Base-by-base conservation (phyloP, 108 stramenopile species). In the Tribonema minus region DNA sequence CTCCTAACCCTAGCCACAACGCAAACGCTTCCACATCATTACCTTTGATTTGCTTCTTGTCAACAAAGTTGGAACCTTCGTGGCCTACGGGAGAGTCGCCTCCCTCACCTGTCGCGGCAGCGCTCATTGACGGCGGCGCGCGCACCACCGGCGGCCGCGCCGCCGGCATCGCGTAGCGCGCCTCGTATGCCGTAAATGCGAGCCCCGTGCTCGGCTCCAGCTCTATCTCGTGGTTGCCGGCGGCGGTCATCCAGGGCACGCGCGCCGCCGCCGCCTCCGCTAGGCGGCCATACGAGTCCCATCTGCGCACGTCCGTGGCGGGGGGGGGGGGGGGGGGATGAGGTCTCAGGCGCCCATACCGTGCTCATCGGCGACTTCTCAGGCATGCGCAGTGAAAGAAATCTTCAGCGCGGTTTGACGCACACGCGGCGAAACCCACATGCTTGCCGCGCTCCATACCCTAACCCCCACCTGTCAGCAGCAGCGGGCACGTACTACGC, bases 161-260 rank as follows among this genome's bases (percentile, higher is more conserved):
- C 27, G 5, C 9, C 27, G 61, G 61, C 61, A 62, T 62, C 9
- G 74, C 36, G 60, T 82, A 86, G 58, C 85, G 85, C 31, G 36
- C 64, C 61, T 83, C 72, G 61, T 81, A 86, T 32, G 82, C 83
- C 7, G 29, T 4, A 41, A 85, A 86, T 3, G 82, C 83, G 37
- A 25, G 4, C 37, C 26, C 71, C 6, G 25, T 33, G 34, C 3
- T 25, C 29, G 60, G 35, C 36, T 80, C 74, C 4, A 31, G 5
- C 39, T 83, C 82, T 26, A 86, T 82, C 72, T 86, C 85, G 68
- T 86, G 85, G 46, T 86, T 86, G 29, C 85, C 85, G 2, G 85
- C 73, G 2, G 34, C 34, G 20, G 39, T 68, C 80, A 85, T 84
- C 64, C 67, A 68, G 4, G 74, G 80, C 0, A 84, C 33, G 38